phyloP scores from a whole-genome alignment of 2,329 filamentous ascomycete species.

The Aspergillus sp. region DNA sequence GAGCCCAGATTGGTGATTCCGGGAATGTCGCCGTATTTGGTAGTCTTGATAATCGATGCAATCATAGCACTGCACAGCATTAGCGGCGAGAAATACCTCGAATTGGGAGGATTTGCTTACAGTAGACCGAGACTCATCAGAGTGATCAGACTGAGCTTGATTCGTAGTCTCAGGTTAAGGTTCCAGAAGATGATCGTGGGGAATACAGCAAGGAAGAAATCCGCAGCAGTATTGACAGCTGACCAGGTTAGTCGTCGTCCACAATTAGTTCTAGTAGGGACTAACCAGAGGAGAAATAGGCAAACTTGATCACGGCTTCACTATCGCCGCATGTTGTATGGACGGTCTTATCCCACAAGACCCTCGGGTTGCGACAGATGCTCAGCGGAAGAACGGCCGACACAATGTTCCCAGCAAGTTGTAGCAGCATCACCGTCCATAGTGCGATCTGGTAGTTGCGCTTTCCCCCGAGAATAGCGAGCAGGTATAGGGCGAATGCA shows the following conservation, averaged over 20 bases:
- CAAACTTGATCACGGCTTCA: constrained; percentile 30
- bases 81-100: neutral
- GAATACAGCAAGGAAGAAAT: constrained; percentile 36
- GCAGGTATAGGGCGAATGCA: constrained; percentile 34
- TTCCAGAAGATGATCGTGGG: constrained; percentile 37
- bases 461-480: constrained; percentile 33
- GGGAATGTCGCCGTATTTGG: constrained; percentile 31
- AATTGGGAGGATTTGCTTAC: constrained; percentile 18
- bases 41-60: constrained; percentile 39
- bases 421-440: constrained; percentile 30
- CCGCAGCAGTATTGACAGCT: constrained; percentile 35
- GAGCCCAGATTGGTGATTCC: constrained; percentile 34
- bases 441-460: constrained; percentile 27
- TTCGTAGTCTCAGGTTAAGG: constrained; percentile 33
- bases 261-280: neutral
- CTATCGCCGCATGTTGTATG: constrained; percentile 32
- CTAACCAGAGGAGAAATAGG: constrained; percentile 36
- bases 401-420: constrained; percentile 31
- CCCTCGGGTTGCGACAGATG: constrained; percentile 30
- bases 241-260: neutral
- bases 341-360: constrained; percentile 30
- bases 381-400: constrained; percentile 34
- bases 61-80: constrained; percentile 31
- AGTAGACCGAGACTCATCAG: constrained; percentile 35
- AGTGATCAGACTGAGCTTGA: constrained; percentile 34